phyloP scores from a whole-genome alignment of 345 rosid species.

The Capsella bursapastoris region DNA sequence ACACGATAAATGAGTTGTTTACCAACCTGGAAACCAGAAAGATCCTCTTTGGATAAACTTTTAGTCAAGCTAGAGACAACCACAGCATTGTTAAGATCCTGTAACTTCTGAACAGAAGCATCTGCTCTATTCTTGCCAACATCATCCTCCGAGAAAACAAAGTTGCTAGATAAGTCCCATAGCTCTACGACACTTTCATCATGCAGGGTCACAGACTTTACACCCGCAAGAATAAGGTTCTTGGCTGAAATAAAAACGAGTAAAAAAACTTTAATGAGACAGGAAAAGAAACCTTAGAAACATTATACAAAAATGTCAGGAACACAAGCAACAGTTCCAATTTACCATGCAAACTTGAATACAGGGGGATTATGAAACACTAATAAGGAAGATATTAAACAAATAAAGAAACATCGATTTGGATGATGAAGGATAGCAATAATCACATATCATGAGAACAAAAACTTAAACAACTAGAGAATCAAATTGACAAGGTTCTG shows the following conservation, averaged over 20 bases:
- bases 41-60: slow-evolving; percentile 71
- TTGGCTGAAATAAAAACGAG: slow-evolving; percentile 60
- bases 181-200: slow-evolving; percentile 82
- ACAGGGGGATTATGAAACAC: neutral
- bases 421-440: slow-evolving; percentile 9
- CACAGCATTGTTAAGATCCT: slow-evolving; percentile 95
- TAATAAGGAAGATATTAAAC: neutral
- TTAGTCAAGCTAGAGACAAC: slow-evolving; percentile 69
- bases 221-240: slow-evolving; percentile 97
- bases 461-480: slow-evolving; percentile 7
- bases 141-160: slow-evolving; percentile 81
- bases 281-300: neutral
- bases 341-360: neutral
- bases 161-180: slow-evolving; percentile 95
- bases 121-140: slow-evolving; percentile 91
- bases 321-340: neutral
- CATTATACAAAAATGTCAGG: neutral
- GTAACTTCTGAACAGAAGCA: slow-evolving; percentile 92
- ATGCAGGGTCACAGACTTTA: slow-evolving; percentile 95
- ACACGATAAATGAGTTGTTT: slow-evolving; percentile 11
- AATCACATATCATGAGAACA: slow-evolving; percentile 7
- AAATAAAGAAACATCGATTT: slow-evolving; percentile 1
- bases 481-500: neutral
- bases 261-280: neutral
- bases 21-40: slow-evolving; percentile 84